Evolutionary conservation across 2,329 filamentous ascomycete genomes (phyloP), one percentile per base, ranked within the genome.

Genomic region (Dactylellina cionopaga): DNA sequence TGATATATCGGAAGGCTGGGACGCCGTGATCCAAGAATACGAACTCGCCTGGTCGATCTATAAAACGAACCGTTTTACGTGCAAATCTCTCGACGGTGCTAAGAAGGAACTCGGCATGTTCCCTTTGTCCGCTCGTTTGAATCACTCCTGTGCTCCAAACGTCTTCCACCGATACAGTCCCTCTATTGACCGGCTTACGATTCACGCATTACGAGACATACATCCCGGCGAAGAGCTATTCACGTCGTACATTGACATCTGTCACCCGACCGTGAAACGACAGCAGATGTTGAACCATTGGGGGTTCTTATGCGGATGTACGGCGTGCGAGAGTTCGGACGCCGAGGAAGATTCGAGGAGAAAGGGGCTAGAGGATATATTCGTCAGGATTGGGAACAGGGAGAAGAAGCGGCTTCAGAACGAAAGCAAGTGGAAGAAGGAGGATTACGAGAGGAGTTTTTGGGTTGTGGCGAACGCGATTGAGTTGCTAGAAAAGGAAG

Each of bases 61-160:
- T 41, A 59, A 72, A 64, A 72, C 68, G 3, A 72, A 72, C 52
- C 33, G 68, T n/a, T 72, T 72, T 17, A 72, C 59, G 25, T 72
- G 68, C 17, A 71, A 52, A 51, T 47, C 66, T 5, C 31, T 54
- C n/a, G 29, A 54, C 29, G 29, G 13, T 3, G 13, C 31, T 5
- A n/a, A 6, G 6, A 52, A 35, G 17, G 44, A 25, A 0, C 68
- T 72, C 6, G 76, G 74, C 25, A 27, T 79, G 3, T 78, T 76
- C 70, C 62, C 80, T 31, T 44, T 75, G 39, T 75, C 70, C 37
- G 68, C 75, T 11, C 76, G 76, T 0, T 69, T 80, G 52, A 80
- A 80, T 10, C 78, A 80, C 41, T 76, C 77, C 5, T 80, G 78
- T 62, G 46, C 41, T 0, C 73, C 72, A 2, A 79, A 79, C 47